Base-by-base conservation (phyloP, 2,329 filamentous ascomycete species). In the Pseudocercospora cruenta region DNA sequence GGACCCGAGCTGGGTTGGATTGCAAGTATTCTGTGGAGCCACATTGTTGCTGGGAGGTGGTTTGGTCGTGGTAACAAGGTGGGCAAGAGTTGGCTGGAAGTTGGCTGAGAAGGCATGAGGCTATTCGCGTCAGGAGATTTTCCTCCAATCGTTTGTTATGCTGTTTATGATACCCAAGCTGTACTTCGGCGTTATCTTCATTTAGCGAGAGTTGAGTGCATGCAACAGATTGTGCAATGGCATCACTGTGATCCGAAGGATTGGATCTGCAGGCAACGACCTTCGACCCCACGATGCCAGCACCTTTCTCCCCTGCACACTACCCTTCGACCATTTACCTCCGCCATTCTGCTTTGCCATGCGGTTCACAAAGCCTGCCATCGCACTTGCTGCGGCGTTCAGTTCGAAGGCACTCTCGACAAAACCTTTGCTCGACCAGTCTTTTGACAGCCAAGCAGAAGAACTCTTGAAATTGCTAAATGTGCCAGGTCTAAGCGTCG, bases 1-100 rank as follows among this genome's bases (percentile, higher is more conserved):
- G 4, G 28, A 31, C 28, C 28, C 28, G 28, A 31, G 28, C 28
- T 31, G 28, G 28, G 28, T 31, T 31, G 28, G 28, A 8, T 14
- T 36, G 10, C 33, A 36, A 14, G 33, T 36, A 8, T 36, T 36
- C 81, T 47, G n/a, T 21, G n/a, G 45, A n/a, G 72, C 69, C 9
- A 69, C 71, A 10, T 57, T 74, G 22, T 22, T 73, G 7, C 28
- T 63, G 4, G 65, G 62, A 3, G 65, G 67, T 22, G 66, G 66
- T 26, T 55, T 72, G 9, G 63, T 72, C 0, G 31, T 67, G 12
- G 59, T 70, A 2, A 70, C 71, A 31, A 65, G 68, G 36, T 68
- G 61, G 58, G 47, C 58, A 28, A 57, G 66, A 47, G 66, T 69
- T 5, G 71, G 70, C 7, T 53, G 54, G 16, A 36, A 49, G 9